A percentile compares a stretch with the other conserved stretches of the same genome.
These are phyloP conservation scores for Alternaria tenuissima DNA, from an alignment of 2,329 filamentous ascomycete genomes.

Conservation along the genomic window DNA sequence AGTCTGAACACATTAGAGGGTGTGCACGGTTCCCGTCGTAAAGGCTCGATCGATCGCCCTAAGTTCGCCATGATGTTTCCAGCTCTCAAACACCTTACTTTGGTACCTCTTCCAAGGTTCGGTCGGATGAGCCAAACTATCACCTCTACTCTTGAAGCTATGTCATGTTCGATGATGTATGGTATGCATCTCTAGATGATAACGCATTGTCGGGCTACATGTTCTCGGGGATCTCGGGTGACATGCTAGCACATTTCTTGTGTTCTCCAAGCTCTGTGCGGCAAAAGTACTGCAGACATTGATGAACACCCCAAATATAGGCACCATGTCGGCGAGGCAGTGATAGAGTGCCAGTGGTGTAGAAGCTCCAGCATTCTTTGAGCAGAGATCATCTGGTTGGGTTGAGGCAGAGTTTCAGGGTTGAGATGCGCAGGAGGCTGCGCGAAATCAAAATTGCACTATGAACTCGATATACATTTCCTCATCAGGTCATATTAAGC, in stretches of 20 bases:
- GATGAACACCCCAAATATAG: slow-evolving; percentile 2
- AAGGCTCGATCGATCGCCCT: slow-evolving; percentile 4
- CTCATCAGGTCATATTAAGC: not conserved
- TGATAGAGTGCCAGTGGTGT: not conserved
- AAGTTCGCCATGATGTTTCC: slow-evolving; percentile 5
- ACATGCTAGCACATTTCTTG: slow-evolving; percentile 5
- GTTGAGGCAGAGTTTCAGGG: not conserved
- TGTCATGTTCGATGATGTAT: not conserved
- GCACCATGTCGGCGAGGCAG: not conserved
- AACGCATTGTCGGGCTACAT: not conserved
- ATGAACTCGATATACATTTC: not conserved
- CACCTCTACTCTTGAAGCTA: not conserved
- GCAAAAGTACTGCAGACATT: slow-evolving; percentile 1
- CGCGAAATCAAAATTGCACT: not conserved
- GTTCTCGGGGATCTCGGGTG: not conserved
- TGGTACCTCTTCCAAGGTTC: slow-evolving; percentile 1
- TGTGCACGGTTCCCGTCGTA: slow-evolving; percentile 1
- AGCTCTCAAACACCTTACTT: not conserved
- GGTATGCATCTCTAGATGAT: not conserved
- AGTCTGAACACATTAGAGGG: not conserved
- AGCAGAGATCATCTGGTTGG: not conserved
- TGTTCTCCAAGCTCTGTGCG: not conserved
- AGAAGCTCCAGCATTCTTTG: not conserved
- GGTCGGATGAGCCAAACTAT: not conserved
- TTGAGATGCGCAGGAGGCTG: not conserved